Evolutionary conservation across 176 grass and related monocot genomes (phyloP), one percentile per base, ranked within the genome.

Genomic region (Alopecurus myosuroides): DNA sequence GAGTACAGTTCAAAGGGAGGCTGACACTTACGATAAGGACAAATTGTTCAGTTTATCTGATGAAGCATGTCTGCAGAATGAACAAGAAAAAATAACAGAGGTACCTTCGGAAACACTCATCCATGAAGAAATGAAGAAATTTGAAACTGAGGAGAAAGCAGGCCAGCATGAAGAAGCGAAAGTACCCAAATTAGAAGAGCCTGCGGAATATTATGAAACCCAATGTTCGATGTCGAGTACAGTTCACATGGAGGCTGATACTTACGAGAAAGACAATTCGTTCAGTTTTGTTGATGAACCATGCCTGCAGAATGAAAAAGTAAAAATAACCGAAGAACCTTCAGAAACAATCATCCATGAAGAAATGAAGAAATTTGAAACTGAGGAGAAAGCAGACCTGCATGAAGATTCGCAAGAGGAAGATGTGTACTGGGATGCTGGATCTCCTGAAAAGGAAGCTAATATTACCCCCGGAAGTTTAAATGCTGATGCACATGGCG

Each of bases 131-230:
- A 75, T 41, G 56, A 80, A 79, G 52, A 39, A 78, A 44, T 42
- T 57, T 30, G 77, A 51, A 49, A 76, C 52, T 51, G 70, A 36
- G 17, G 62, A 89, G 19, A 84, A 55, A 79, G 67, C 52, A 56
- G 72, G 58, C 72, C 52, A 8, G 26, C n/a, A n/a, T 25, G 70
- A 85, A 42, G 50, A 57, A 80, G 25, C 22, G 46, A 79, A 70
- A 81, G 49, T 77, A 58, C n/a, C 36, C n/a, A 84, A 84, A 62
- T 13, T 84, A 60, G 80, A 86, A 78, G 89, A 56, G n/a, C 34
- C 39, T 29, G 36, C 35, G 50, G 84, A 88, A 79, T 68, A 50
- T 77, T 37, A 45, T 78, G 79, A 67, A 81, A 48, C 25, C 80
- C 57, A 76, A 45, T 49, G 48, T 74, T 77, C 35, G 39, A 42